phyloP scores from a whole-genome alignment of 1,284 basidiomycete species.

The Boletus mariae region DNA sequence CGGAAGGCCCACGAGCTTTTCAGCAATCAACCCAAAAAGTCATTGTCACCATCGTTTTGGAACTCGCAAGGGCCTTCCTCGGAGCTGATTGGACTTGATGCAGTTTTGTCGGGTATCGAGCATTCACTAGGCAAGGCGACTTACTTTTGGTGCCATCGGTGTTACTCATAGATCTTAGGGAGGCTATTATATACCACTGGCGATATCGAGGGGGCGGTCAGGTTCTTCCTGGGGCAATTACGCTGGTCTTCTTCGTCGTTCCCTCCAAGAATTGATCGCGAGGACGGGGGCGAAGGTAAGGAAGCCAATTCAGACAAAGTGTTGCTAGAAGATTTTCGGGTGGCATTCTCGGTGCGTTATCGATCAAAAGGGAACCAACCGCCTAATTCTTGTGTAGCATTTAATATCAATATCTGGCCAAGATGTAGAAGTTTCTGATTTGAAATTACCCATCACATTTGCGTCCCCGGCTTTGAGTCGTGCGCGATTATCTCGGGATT shows the following conservation, averaged over 20 bases:
- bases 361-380: background rate
- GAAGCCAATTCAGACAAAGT: constrained; percentile 50
- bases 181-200: constrained; percentile 76
- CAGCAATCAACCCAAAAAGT: constrained; percentile 45
- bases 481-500: constrained; percentile 52
- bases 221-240: constrained; percentile 62
- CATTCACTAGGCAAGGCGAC: constrained; percentile 60
- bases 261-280: constrained; percentile 15
- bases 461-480: constrained; percentile 51
- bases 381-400: constrained; percentile 48
- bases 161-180: constrained; percentile 40
- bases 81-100: constrained; percentile 49
- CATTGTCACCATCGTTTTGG: constrained; percentile 75
- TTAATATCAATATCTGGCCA: constrained; percentile 51
- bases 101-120: constrained; percentile 67
- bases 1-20: constrained; percentile 64
- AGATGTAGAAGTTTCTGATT: constrained; percentile 36
- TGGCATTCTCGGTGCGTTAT: constrained; percentile 61
- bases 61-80: constrained; percentile 54
- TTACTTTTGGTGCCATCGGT: background rate
- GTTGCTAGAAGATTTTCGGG: constrained; percentile 73
- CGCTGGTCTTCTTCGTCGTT: constrained; percentile 22
- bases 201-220: constrained; percentile 64
- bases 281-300: constrained; percentile 23
- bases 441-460: constrained; percentile 60